A percentile compares a stretch with the other conserved stretches of the same genome.
phyloP scores from a whole-genome alignment of 176 grass and related monocot species.

The Themeda triandra region DNA sequence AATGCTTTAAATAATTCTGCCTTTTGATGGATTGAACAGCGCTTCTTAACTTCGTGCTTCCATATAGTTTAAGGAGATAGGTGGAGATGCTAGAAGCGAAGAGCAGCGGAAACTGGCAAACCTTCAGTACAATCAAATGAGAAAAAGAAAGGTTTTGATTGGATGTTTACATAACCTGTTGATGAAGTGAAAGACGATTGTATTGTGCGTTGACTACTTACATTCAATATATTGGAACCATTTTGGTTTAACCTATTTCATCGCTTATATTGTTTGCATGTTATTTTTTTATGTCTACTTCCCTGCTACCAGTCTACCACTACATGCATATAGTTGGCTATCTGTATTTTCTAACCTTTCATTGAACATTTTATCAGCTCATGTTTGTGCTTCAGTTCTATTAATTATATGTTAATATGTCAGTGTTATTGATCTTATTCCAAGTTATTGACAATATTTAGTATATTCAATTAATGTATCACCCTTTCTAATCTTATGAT shows the following conservation, averaged over 20 bases:
- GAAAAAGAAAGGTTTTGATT: conserved; percentile 98
- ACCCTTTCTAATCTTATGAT: too few species aligned
- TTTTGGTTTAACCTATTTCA: not conserved
- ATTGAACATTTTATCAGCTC: too few species aligned
- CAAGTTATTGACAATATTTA: too few species aligned
- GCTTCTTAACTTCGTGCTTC: conserved; percentile 17
- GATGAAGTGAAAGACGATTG: conserved; percentile 99
- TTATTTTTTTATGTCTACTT: not conserved
- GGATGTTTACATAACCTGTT: conserved; percentile 86
- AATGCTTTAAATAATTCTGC: not conserved
- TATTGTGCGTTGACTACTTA: not conserved
- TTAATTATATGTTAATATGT: too few species aligned
- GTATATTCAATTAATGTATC: too few species aligned
- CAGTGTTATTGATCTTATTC: too few species aligned
- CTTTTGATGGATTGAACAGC: not conserved
- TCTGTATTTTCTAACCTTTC: too few species aligned
- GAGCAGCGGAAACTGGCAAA: conserved; percentile 48
- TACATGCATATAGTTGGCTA: not conserved
- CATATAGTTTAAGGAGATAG: conserved; percentile 88
- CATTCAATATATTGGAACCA: not conserved
- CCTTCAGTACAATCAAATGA: conserved; percentile 51
- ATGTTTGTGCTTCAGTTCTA: too few species aligned
- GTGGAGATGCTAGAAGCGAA: conserved; percentile 55
- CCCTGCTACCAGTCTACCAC: not conserved
- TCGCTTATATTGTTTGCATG: not conserved